phyloP scores from a whole-genome alignment of 768 basidiomycete species.

The Kwoniella botswanensis region DNA sequence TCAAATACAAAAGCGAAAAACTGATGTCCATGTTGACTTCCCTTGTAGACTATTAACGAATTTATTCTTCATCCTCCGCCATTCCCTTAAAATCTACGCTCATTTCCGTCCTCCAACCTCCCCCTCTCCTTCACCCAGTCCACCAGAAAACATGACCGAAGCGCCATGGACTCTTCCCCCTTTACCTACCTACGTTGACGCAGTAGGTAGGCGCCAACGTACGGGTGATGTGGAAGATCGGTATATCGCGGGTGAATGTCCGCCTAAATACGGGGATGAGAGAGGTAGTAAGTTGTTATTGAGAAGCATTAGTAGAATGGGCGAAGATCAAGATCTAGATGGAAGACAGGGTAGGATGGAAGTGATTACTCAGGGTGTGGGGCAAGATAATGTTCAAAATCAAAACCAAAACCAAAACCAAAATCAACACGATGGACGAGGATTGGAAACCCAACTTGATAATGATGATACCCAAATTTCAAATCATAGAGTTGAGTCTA shows the following conservation, averaged over 20 bases:
- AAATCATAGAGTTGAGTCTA: not conserved
- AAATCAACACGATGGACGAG: not conserved
- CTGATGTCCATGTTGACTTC: not conserved
- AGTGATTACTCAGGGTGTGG: not conserved
- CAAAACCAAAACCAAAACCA: no score
- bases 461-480: not conserved
- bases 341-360: not conserved
- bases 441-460: not conserved
- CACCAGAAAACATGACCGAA: no score
- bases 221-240: constrained; percentile 30
- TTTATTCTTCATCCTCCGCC: constrained; percentile 3
- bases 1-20: no score
- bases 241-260: constrained; percentile 4
- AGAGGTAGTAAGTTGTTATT: constrained; percentile 24
- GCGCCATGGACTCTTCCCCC: constrained; percentile 10
- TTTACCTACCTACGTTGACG: constrained; percentile 14
- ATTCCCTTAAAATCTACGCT: constrained; percentile 6
- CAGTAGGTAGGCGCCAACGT: not conserved
- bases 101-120: constrained; percentile 8
- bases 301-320: constrained; percentile 13
- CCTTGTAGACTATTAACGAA: not conserved
- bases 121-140: no score
- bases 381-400: not conserved
- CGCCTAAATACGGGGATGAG: constrained; percentile 30
- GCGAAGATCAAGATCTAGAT: not conserved